Conservation (phyloP, 139 green algal genomes). For the Coelastrella sp. region DNA sequence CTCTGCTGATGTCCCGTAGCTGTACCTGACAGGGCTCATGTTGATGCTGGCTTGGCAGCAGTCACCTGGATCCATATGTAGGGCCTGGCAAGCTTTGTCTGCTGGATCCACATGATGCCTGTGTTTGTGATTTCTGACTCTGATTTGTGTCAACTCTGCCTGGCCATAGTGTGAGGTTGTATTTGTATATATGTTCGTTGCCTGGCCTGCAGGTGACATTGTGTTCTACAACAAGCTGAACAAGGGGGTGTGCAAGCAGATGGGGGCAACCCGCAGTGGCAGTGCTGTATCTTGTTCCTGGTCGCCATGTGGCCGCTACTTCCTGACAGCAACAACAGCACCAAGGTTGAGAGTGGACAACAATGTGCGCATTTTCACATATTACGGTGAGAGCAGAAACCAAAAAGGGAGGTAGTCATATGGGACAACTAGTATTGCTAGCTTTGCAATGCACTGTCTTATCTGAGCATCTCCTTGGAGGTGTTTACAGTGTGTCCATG, state of each 20-base stretch:
- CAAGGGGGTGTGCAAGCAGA: conserved; percentile 82
- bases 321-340: conserved; percentile 88
- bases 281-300: conserved; percentile 79
- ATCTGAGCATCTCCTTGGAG: too few relatives aligned
- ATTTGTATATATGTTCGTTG: neutral
- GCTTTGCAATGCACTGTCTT: too few relatives aligned
- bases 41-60: too few relatives aligned
- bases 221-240: conserved; percentile 88
- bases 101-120: too few relatives aligned
- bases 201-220: conserved; percentile 86
- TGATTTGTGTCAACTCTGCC: neutral
- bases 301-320: conserved; percentile 86
- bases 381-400: conserved; percentile 71
- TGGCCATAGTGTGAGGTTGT: neutral
- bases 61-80: neutral
- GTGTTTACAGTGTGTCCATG: neutral
- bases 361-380: conserved; percentile 82
- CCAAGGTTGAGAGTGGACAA: conserved; percentile 97
- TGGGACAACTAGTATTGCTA: too few relatives aligned
- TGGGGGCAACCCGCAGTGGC: conserved; percentile 64
- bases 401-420: neutral
- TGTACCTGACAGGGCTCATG: too few relatives aligned
- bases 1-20: neutral
- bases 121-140: too few relatives aligned
- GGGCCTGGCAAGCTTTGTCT: too few relatives aligned